Evolutionary conservation across 192 early-diverging fungal genomes (phyloP).

Genomic region (Linderina pennispora): DNA sequence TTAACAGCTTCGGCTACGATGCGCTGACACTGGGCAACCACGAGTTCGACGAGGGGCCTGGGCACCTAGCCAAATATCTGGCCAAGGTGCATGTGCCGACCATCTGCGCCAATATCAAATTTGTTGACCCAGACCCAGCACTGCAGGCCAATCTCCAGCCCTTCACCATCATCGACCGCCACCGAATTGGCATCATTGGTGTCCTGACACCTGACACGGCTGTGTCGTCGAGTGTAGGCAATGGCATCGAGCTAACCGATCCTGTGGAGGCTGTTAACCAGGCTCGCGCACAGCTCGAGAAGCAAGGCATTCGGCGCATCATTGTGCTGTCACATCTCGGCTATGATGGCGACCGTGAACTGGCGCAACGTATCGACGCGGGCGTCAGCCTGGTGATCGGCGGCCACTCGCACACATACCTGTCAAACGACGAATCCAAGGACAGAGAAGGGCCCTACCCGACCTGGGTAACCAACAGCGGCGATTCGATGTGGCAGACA

Average conservation of each 20-base stretch:
- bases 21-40: constrained; percentile 61
- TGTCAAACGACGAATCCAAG: constrained; percentile 7
- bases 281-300: constrained; percentile 52
- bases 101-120: constrained; percentile 64
- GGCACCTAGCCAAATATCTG: constrained; percentile 51
- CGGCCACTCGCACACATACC: constrained; percentile 70
- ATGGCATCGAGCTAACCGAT: constrained; percentile 50
- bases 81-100: constrained; percentile 56
- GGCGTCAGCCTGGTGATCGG: constrained; percentile 67
- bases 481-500: constrained; percentile 57
- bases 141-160: constrained; percentile 56
- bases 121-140: constrained; percentile 33
- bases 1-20: constrained; percentile 63
- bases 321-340: constrained; percentile 72
- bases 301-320: constrained; percentile 60
- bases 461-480: constrained; percentile 46
- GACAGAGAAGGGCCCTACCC: constrained; percentile 78
- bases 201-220: constrained; percentile 56
- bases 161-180: constrained; percentile 62
- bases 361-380: constrained; percentile 50
- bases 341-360: constrained; percentile 56
- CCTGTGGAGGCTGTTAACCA: constrained; percentile 55
- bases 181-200: constrained; percentile 66
- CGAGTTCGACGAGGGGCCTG: constrained; percentile 67
- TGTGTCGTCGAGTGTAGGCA: constrained; percentile 50